Base-by-base conservation (phyloP, 495 filamentous ascomycete genomes). In the Aspergillus bridgeri region DNA sequence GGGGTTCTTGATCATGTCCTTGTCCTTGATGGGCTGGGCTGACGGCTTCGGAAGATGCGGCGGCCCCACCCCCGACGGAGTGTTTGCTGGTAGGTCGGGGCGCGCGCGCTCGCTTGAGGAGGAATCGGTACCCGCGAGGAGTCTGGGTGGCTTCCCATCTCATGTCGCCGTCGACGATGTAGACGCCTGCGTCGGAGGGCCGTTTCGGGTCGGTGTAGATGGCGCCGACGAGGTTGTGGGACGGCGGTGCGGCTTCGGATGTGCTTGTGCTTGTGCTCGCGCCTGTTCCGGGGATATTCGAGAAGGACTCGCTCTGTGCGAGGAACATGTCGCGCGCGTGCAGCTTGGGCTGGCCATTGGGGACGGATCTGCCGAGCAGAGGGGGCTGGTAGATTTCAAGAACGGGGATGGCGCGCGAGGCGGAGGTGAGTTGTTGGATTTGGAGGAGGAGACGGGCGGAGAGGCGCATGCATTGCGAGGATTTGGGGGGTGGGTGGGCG, bases 371-470 rank as follows among this genome's bases (percentile, higher is more conserved):
- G 56, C 67, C 69, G 42, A 69, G 63, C 13, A 65, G 57, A 24
- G 71, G 65, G 17, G 74, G 72, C 29, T 69, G 70, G 67, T 68
- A 73, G 56, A 74, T 60, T 45, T 73, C 74, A 2, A 77, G 64
- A 21, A 77, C 68, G 3, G 74, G 71, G 15, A 72, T 60, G 44
- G 66, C 65, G 13, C 67, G 65, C 45, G 63, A 48, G 4, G 71
- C 63, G 27, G 54, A 45, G 4, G 57, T 53, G 21, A 76, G 51
- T 66, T 76, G 74, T 64, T 76, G 74, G 56, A 76, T 69, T 65
- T 76, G 74, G 5, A 76, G 65, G 6, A 71, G 58, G 17, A 74
- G 63, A 22, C 66, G 69, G 6, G 74, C 60, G 38, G 65, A 60
- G 46, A 75, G 58, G 1, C 71, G 67, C n/a, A 75, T 60, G 2